These are phyloP conservation scores for Ajuga chamaepitys DNA, from an alignment of 257 asterid species.

Conservation along the genomic window DNA sequence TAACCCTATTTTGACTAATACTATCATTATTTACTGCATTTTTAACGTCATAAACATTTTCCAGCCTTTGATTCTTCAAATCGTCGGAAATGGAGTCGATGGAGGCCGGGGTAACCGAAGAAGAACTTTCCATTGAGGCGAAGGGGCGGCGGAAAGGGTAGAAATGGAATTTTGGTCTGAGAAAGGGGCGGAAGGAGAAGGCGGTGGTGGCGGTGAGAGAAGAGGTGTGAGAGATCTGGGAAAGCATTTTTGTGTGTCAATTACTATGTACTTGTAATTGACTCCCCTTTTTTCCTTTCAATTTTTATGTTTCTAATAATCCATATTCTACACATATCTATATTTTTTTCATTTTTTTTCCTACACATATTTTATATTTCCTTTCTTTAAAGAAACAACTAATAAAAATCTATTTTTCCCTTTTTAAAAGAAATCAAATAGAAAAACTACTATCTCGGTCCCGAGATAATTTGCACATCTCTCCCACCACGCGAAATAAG, in stretches of 20 bases:
- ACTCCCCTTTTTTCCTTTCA: neutral
- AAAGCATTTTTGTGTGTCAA: conserved; percentile 25
- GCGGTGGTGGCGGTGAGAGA: conserved; percentile 39
- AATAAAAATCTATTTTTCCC: no score
- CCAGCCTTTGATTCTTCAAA: conserved; percentile 54
- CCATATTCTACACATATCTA: no score
- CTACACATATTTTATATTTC: no score
- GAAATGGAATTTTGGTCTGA: conserved; percentile 26
- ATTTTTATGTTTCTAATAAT: no score
- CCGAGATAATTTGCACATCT: no score
- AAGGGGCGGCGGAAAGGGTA: conserved; percentile 27
- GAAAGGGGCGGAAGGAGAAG: conserved; percentile 24
- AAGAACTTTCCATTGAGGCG: conserved; percentile 45
- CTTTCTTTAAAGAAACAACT: no score
- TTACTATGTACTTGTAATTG: conserved; percentile 6
- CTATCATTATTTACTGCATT: conserved; percentile 1
- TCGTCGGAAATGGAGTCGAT: conserved; percentile 59
- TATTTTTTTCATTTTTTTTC: no score
- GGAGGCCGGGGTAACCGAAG: conserved; percentile 30
- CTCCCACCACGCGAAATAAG: no score
- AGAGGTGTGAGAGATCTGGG: conserved; percentile 39
- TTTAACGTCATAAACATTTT: conserved; percentile 2
- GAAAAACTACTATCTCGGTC: no score
- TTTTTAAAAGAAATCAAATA: no score
- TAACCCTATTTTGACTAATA: conserved; percentile 17